These are phyloP conservation scores for Phaeosphaeria sp. DNA, from an alignment of 2,329 filamentous ascomycete species.

Conservation along the genomic window DNA sequence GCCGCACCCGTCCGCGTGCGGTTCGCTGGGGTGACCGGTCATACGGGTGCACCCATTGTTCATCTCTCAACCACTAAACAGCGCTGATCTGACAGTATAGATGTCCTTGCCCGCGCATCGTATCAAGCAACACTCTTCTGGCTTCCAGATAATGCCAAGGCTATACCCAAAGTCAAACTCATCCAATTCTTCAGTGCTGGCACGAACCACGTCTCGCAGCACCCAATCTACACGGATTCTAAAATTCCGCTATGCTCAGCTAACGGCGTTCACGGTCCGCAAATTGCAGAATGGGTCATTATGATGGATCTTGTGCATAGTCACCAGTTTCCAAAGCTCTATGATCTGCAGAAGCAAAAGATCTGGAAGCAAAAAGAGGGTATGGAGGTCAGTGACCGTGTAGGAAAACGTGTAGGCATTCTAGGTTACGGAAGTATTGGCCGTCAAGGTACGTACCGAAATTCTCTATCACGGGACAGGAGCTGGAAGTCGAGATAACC, in stretches of 20 bases:
- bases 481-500: not conserved
- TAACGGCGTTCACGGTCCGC: constrained; percentile 66
- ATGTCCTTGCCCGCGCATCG: constrained; percentile 51
- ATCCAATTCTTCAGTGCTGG: constrained; percentile 66
- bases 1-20: not conserved
- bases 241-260: constrained; percentile 62
- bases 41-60: constrained; percentile 15
- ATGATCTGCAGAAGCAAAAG: constrained; percentile 64
- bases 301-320: constrained; percentile 66
- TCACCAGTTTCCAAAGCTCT: constrained; percentile 61
- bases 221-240: constrained; percentile 61
- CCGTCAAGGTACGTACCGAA: constrained; percentile 58
- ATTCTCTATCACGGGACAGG: not conserved
- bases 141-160: constrained; percentile 49
- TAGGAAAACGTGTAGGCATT: constrained; percentile 65
- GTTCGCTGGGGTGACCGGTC: not conserved
- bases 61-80: constrained; percentile 6
- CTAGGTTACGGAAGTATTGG: constrained; percentile 69
- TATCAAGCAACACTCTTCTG: constrained; percentile 57
- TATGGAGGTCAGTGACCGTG: constrained; percentile 58
- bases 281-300: constrained; percentile 71
- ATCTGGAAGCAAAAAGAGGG: constrained; percentile 55
- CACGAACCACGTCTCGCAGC: constrained; percentile 59
- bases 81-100: constrained; percentile 18
- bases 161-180: constrained; percentile 52